These are phyloP conservation scores for Saccharomycopsis guyanensis DNA, from an alignment of 805 yeast species.

Conservation along the genomic window DNA sequence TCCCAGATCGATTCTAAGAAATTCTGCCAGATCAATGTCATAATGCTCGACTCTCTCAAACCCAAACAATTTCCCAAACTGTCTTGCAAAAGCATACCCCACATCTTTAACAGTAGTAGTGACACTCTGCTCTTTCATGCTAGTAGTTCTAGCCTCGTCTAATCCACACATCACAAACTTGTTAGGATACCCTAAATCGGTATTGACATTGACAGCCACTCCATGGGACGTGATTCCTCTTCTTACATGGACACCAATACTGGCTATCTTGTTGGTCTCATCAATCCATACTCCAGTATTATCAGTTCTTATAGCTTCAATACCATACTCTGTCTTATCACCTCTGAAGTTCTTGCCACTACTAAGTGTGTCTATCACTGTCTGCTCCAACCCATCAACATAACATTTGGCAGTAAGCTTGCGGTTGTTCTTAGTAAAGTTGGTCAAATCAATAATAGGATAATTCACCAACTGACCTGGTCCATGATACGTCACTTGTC, in stretches of 20 bases:
- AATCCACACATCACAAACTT: conserved; percentile 81
- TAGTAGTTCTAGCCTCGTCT: conserved; percentile 50
- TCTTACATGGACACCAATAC: conserved; percentile 83
- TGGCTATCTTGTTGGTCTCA: conserved; percentile 60
- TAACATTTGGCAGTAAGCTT: conserved; percentile 51
- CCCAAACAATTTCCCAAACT: conserved; percentile 35
- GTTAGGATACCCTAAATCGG: conserved; percentile 67
- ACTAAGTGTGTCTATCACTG: conserved; percentile 42
- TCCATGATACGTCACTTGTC: conserved; percentile 95
- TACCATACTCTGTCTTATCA: conserved; percentile 16
- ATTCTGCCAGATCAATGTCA: conserved; percentile 30
- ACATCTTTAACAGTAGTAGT: conserved; percentile 30
- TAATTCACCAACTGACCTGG: conserved; percentile 90
- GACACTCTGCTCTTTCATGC: conserved; percentile 29
- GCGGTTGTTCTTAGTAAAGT: conserved; percentile 33
- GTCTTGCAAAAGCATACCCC: conserved; percentile 36
- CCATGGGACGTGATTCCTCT: conserved; percentile 88
- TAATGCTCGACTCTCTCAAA: conserved; percentile 29
- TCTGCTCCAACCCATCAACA: conserved; percentile 53
- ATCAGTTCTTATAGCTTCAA: conserved; percentile 38
- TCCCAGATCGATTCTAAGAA: neutral
- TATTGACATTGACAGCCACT: conserved; percentile 66
- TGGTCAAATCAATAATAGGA: conserved; percentile 63
- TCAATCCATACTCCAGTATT: conserved; percentile 88
- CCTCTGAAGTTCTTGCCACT: conserved; percentile 11